A percentile compares a stretch with the other conserved stretches of the same genome.
Conservation (phyloP, 805 yeast species). For the Cyberlindnera americana region DNA sequence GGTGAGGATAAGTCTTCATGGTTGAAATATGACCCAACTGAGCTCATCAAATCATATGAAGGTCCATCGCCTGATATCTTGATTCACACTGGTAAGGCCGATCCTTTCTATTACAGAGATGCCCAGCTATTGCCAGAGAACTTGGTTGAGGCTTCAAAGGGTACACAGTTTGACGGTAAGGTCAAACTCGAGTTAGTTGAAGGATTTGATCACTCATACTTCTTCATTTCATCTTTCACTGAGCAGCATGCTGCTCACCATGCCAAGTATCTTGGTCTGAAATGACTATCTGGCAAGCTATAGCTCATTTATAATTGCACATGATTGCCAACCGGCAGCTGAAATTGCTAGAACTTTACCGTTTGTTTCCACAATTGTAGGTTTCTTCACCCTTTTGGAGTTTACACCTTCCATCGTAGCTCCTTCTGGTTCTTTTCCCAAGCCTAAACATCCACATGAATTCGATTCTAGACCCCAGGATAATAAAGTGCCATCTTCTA, state of each 20-base stretch:
- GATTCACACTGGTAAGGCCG: slow-evolving; percentile 80
- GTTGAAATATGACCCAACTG: slow-evolving; percentile 81
- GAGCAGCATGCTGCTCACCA: slow-evolving; percentile 85
- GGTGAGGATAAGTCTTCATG: slow-evolving; percentile 53
- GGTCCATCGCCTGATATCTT: slow-evolving; percentile 61
- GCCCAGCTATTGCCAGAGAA: slow-evolving; percentile 74
- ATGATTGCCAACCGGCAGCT: slow-evolving; percentile 81
- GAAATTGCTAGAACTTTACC: slow-evolving; percentile 52
- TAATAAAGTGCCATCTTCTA: slow-evolving; percentile 50
- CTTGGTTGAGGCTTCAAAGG: slow-evolving; percentile 54
- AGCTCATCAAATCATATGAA: slow-evolving; percentile 53
- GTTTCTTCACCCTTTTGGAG: slow-evolving; percentile 37
- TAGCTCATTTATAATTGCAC: slow-evolving; percentile 45
- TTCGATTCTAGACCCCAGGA: slow-evolving; percentile 69
- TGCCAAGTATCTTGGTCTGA: slow-evolving; percentile 54
- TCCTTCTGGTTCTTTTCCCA: slow-evolving; percentile 40
- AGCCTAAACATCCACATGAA: slow-evolving; percentile 67
- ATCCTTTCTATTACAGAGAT: slow-evolving; percentile 60
- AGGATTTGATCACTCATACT: slow-evolving; percentile 91
- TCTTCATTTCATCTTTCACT: slow-evolving; percentile 74
- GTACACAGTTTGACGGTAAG: slow-evolving; percentile 54
- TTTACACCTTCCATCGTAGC: background rate
- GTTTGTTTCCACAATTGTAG: slow-evolving; percentile 35
- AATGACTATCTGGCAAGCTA: slow-evolving; percentile 18
- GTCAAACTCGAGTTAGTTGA: slow-evolving; percentile 62